Base-by-base conservation (phyloP, 441 rosid genomes). In the Lepidium campestre region DNA sequence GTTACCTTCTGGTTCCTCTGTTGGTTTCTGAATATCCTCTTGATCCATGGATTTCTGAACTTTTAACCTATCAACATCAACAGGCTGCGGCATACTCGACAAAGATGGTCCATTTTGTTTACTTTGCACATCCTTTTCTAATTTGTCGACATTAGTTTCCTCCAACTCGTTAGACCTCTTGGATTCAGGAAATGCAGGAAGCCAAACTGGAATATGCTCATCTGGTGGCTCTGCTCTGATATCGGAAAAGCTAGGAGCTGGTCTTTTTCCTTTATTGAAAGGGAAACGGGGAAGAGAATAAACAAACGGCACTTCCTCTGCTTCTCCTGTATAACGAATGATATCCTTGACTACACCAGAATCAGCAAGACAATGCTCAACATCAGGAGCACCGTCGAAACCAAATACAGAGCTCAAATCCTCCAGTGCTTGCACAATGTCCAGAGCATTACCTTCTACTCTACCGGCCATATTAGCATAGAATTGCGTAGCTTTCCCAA, bases 131-230 rank as follows among this genome's bases (percentile, higher is more conserved):
- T 64, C 75, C 39, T 22, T 65, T 40, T 81, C 82, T 57, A 41
- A 27, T 60, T 77, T 80, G 17, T 62, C 82, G 36, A 49, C 34
- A 36, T 48, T 65, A 56, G 68, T 57, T 73, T 74, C 74, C 36
- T 76, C 72, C 55, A 57, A 37, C 39, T 25, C 78, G 55, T 53
- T 67, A 41, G 79, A 76, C n/a, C 80, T 73, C 63, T 80, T 68
- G 18, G 76, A 76, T 82, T 77, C 83, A 22, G 97, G 96, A 77
- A 87, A 89, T 19, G 84, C 75, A 49, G 91, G 96, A 71, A 93
- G 73, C 99, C 99, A 94, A 71, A 74, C 62, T 1, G 99, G 98
- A 64, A 94, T 88, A 62, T 88, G 94, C 45, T 84, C 85, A 53
- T 63, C 77, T 45, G 89, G 91, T 73, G 91, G 86, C 78, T 82